These are phyloP conservation scores for Aspergillus ustus DNA, from an alignment of 2,329 filamentous ascomycete genomes.

Conservation along the genomic window DNA sequence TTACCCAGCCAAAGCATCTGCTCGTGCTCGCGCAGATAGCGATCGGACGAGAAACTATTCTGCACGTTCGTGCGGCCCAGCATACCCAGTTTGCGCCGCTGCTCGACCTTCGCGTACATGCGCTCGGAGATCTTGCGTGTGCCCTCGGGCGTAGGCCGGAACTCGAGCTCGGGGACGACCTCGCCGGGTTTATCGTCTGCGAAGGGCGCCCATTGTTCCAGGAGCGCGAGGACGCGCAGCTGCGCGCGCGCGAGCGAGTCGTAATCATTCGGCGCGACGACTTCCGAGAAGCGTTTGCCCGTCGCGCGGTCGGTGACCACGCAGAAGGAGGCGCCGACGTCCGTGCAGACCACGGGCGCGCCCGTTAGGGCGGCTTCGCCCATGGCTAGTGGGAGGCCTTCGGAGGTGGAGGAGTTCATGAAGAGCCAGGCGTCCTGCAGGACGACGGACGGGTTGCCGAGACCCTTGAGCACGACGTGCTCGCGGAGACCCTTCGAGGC, in stretches of 20 bases:
- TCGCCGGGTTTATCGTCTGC: conserved; percentile 53
- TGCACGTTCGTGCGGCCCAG: conserved; percentile 61
- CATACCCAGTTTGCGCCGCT: conserved; percentile 63
- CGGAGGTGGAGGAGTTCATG: conserved; percentile 50
- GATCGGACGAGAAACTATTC: conserved; percentile 61
- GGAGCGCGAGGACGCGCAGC: conserved; percentile 63
- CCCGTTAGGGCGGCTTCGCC: conserved; percentile 51
- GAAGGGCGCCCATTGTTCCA: conserved; percentile 64
- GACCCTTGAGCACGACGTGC: conserved; percentile 55
- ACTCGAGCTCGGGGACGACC: conserved; percentile 47
- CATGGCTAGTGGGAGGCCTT: conserved; percentile 49
- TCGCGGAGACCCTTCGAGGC: conserved; percentile 57
- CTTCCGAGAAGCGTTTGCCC: conserved; percentile 60
- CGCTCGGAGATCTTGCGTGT: conserved; percentile 58
- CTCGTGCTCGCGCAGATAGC: conserved; percentile 65
- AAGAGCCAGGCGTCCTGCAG: conserved; percentile 53
- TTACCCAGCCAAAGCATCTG: conserved; percentile 60
- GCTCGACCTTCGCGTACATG: conserved; percentile 63
- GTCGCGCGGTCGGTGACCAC: conserved; percentile 47
- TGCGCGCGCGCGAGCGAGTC: conserved; percentile 64
- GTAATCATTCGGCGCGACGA: conserved; percentile 67
- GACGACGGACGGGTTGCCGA: conserved; percentile 21
- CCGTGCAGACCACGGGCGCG: conserved; percentile 47
- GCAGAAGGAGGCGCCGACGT: conserved; percentile 46
- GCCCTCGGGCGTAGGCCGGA: conserved; percentile 54